A percentile compares a stretch with the other conserved stretches of the same genome.
Evolutionary conservation across 2,329 filamentous ascomycete species (phyloP).

Genomic region (Ophiosphaerella narmari): DNA sequence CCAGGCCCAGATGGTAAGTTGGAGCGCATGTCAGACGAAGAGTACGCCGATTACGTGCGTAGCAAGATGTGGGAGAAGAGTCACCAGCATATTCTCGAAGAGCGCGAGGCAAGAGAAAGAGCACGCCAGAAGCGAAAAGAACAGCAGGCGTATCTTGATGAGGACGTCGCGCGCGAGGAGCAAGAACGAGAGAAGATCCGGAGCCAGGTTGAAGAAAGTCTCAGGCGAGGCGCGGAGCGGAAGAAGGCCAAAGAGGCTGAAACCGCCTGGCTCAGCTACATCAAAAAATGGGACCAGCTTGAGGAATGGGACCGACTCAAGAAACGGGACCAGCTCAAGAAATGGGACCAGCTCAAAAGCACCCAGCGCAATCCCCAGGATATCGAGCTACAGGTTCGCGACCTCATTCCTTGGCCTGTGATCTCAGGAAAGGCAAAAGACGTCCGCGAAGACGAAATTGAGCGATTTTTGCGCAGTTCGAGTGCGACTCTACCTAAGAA

Average conservation of each 20-base stretch:
- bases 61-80: conserved; percentile 95
- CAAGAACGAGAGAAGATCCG: conserved; percentile 56
- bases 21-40: conserved; percentile 88
- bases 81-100: conserved; percentile 79
- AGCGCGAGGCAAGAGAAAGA: conserved; percentile 65
- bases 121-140: conserved; percentile 53
- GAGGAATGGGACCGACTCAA: conserved; percentile 64
- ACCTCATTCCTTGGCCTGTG: conserved; percentile 73
- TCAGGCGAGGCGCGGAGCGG: conserved; percentile 69
- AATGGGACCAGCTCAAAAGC: conserved; percentile 64
- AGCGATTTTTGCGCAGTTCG: conserved; percentile 70
- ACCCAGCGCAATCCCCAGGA: conserved; percentile 13
- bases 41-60: conserved; percentile 86
- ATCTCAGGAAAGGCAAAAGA: conserved; percentile 62
- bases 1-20: conserved; percentile 61
- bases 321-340: conserved; percentile 62
- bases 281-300: conserved; percentile 65
- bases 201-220: conserved; percentile 69
- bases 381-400: conserved; percentile 26
- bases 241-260: conserved; percentile 59
- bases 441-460: conserved; percentile 64
- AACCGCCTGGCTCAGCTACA: conserved; percentile 69
- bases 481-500: conserved; percentile 67
- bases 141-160: conserved; percentile 42
- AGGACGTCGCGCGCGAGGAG: conserved; percentile 49